Base-by-base conservation (phyloP, 208 protist species). In the Acanthamoeba royreba region DNA sequence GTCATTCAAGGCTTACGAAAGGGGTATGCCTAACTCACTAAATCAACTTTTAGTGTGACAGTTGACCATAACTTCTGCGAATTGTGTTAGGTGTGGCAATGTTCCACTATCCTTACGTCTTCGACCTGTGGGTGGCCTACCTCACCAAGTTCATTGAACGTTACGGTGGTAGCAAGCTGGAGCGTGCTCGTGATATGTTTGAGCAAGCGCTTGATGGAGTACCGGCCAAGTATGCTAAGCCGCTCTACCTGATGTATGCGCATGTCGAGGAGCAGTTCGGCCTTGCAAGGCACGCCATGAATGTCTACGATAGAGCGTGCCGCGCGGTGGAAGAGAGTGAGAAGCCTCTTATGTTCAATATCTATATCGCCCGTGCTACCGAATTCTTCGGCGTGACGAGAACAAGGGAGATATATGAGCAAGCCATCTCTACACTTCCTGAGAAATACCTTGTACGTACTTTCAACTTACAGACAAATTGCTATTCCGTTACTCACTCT, bases 101-200 rank as follows among this genome's bases (percentile, higher is more conserved):
- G 1, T 99, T 99, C 93, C 38, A 94, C 22, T 99, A 96, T 94
- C 98, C 98, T 19, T 92, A 98, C 83, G 96, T 96, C 11, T 95
- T 97, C 53, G 96, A 98, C 45, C 93, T 99, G 46, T 99, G 98
- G 98, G 91, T 98, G 2, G 77, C 94, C 0, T 99, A 99, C 94
- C 79, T 99, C 40, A 97, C 93, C 22, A 98, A 98, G 88, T 99
- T 99, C 81, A 85, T 98, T 22, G 42, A 93, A 28, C 95, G 98
- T 15, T 99, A 98, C 81, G 96, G 94, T 17, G 97, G 97, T 13
- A 79, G 22, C 11, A 98, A 99, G 91, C 87, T 98, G 2, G 98
- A 99, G 93, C 94, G 98, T 28, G 93, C 97, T 1, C 95, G 98
- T 88, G 98, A 99, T n/a, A 86, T 99, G 9, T 99, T 99, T 79